These are phyloP conservation scores for Scedosporium dehoogii DNA, from an alignment of 2,329 filamentous ascomycete species.

Conservation along the genomic window DNA sequence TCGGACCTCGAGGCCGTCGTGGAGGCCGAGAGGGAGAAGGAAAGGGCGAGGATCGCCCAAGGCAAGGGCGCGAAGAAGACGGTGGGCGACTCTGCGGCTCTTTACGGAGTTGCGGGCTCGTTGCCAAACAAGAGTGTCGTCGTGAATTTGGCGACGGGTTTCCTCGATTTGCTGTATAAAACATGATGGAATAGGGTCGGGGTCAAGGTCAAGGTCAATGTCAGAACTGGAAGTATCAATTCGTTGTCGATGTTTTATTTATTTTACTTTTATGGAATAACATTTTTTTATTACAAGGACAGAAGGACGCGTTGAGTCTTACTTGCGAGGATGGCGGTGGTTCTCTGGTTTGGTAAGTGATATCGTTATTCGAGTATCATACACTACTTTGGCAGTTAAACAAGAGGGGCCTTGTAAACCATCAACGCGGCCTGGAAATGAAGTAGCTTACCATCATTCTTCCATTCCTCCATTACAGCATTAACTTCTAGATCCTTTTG, in stretches of 20 bases:
- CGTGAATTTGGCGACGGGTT: conserved; percentile 78
- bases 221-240: background rate
- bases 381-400: background rate
- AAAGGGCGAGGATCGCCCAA: conserved; percentile 60
- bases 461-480: background rate
- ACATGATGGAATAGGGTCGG: conserved; percentile 36
- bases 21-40: conserved; percentile 71
- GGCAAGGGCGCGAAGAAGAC: conserved; percentile 56
- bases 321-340: too few species aligned
- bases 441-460: background rate
- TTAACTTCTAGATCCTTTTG: background rate
- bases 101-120: conserved; percentile 93
- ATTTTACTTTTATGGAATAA: too few species aligned
- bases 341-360: too few species aligned
- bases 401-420: background rate
- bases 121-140: conserved; percentile 94
- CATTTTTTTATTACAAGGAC: too few species aligned
- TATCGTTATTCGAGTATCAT: too few species aligned
- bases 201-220: background rate
- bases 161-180: conserved; percentile 89
- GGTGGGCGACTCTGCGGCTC: conserved; percentile 70
- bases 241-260: too few species aligned
- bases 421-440: background rate
- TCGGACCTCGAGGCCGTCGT: conserved; percentile 58
- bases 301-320: too few species aligned